These are phyloP conservation scores for Knoxia roxburghii DNA, from an alignment of 257 asterid genomes.

Conservation along the genomic window DNA sequence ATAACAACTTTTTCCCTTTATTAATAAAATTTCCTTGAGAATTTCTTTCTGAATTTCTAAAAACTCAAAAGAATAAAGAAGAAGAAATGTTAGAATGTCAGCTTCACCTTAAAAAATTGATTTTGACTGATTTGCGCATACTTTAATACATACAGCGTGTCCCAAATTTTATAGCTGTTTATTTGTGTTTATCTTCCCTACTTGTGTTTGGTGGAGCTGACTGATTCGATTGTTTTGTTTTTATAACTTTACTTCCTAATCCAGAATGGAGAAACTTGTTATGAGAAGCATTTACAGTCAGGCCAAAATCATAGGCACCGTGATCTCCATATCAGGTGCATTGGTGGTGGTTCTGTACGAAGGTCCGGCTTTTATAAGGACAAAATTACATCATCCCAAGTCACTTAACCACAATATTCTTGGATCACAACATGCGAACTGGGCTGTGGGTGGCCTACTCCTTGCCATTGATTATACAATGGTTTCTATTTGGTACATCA, in stretches of 20 bases:
- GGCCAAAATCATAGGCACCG: slow-evolving; percentile 38
- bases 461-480: slow-evolving; percentile 20
- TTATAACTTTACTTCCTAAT: no score
- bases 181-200: no score
- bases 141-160: no score
- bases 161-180: no score
- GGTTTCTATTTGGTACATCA: slow-evolving; percentile 33
- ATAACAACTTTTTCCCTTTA: no score
- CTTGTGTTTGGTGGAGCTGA: no score
- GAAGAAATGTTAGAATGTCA: no score
- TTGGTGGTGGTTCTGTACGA: slow-evolving; percentile 39
- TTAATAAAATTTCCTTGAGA: no score
- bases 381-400: background rate
- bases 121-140: no score
- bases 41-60: no score
- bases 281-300: slow-evolving; percentile 26
- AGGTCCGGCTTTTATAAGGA: slow-evolving; percentile 30
- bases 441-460: slow-evolving; percentile 38
- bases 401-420: background rate
- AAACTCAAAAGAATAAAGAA: no score
- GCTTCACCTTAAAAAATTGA: no score
- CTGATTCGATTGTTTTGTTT: background rate
- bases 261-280: slow-evolving; percentile 43
- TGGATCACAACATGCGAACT: slow-evolving; percentile 25
- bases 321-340: slow-evolving; percentile 41